Base-by-base conservation (phyloP, 1,139 yeast species). In the Suhomyces panamericanus region DNA sequence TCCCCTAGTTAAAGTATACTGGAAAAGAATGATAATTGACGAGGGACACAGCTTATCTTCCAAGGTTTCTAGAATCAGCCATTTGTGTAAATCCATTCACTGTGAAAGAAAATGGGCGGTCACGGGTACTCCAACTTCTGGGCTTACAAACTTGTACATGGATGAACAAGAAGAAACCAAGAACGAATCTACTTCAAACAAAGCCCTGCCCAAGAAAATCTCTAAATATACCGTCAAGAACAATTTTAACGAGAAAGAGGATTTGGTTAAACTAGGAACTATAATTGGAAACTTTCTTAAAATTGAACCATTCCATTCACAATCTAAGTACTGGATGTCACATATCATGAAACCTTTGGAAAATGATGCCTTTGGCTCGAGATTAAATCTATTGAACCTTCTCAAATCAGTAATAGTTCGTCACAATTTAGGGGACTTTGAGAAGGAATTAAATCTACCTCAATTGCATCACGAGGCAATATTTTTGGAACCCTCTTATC, bases 121-220 rank as follows among this genome's bases (percentile, higher is more conserved):
- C 1, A 80, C 87, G 0, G 90, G 91, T 28, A 85, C 90, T 0
- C 90, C 90, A 2, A 83, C 89, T 0, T 75, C 86, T 0, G 90
- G 90, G 0, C 63, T 84, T 47, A 83, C 88, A 0, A 75, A 75
- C 38, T 59, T 83, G 3, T 78, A 81, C 48, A 72, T 83, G 72
- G 78, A 76, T 51, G 80, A 77, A 50, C 73, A 68, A 29, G 80
- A 77, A 49, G 73, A 68, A 13, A 17, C 39, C 36, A 40, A 66
- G 33, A 64, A 63, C 12, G 56, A 55, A 15, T 4, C 14, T 7
- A 11, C 27, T 10, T 20, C 24, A 20, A 20, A 6, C 24, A 31
- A 17, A 7, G 35, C 32, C 1, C 32, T 36, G 29, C 47, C 46
- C 10, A 43, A 42, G 3, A 70, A 66, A 42, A 60, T 66, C 31